These are phyloP conservation scores for Scheffersomyces stipitis DNA, from an alignment of 805 yeast species.

Conservation along the genomic window DNA sequence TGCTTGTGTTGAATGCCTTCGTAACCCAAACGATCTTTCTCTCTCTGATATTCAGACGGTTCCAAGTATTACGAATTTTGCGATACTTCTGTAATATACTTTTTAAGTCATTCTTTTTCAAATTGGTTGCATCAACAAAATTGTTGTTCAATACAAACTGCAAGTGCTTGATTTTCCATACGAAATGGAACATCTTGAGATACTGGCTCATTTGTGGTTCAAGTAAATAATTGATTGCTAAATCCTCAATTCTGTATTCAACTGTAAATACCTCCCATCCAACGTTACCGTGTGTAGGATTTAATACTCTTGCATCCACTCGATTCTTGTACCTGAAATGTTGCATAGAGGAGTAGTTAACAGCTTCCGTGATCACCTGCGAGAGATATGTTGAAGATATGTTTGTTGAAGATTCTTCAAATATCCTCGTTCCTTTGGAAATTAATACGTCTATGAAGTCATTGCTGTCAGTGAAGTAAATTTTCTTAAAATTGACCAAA, in stretches of 20 bases:
- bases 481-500: constrained; percentile 60
- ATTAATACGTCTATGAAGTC: constrained; percentile 76
- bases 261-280: constrained; percentile 95
- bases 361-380: constrained; percentile 62
- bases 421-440: constrained; percentile 48
- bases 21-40: constrained; percentile 30
- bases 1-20: constrained; percentile 32
- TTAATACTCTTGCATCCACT: constrained; percentile 81
- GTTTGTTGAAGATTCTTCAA: constrained; percentile 61
- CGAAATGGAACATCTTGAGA: constrained; percentile 76
- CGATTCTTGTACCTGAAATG: constrained; percentile 45
- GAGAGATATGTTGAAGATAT: constrained; percentile 68
- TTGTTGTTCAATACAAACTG: constrained; percentile 47
- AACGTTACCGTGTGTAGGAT: constrained; percentile 63
- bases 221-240: constrained; percentile 49
- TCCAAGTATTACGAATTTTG: constrained; percentile 7
- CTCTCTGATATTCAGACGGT: constrained; percentile 41
- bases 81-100: constrained; percentile 11
- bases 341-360: constrained; percentile 52
- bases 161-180: constrained; percentile 76
- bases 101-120: constrained; percentile 26
- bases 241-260: constrained; percentile 62
- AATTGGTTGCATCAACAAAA: constrained; percentile 25
- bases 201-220: constrained; percentile 42
- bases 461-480: constrained; percentile 71